phyloP scores from a whole-genome alignment of 139 green algal species.

The Nannochloris sp. region DNA sequence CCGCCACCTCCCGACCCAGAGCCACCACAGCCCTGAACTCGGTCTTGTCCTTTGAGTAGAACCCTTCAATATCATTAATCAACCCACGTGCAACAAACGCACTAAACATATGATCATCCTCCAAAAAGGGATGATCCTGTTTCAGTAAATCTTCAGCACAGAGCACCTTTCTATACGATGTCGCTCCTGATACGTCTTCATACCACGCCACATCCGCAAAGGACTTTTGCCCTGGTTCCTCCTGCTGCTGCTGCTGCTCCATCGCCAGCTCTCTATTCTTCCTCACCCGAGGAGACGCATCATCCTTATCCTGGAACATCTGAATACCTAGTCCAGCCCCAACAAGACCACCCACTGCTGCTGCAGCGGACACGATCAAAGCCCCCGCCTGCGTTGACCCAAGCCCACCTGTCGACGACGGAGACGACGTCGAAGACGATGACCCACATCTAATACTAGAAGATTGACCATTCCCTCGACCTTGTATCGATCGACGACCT shows the following conservation, averaged over 20 bases:
- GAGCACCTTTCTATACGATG: conserved; percentile 9
- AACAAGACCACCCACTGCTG: not conserved
- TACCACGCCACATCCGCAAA: not conserved
- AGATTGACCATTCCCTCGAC: too few relatives aligned
- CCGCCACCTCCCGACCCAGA: conserved; percentile 10
- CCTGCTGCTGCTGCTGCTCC: conserved; percentile 2
- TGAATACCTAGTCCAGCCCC: not conserved
- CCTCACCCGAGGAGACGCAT: not conserved
- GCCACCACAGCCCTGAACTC: conserved; percentile 9
- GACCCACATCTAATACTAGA: too few relatives aligned
- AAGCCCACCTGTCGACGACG: too few relatives aligned
- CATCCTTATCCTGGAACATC: not conserved
- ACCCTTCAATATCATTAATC: conserved; percentile 43
- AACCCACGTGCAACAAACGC: conserved; percentile 38
- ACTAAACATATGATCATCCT: conserved; percentile 37
- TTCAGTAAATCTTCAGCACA: conserved; percentile 19
- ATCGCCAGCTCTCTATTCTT: conserved; percentile 1
- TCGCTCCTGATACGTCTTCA: not conserved
- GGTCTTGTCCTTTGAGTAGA: conserved; percentile 33
- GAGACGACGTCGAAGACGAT: too few relatives aligned
- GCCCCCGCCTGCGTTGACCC: too few relatives aligned
- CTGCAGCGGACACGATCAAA: not conserved
- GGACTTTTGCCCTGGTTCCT: not conserved
- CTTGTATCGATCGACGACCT: too few relatives aligned
- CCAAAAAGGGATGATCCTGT: conserved; percentile 28